A percentile compares a stretch with the other conserved stretches of the same genome.
Conservation (phyloP, 371 early-diverging fungal species). For the Haplosporangium sp. region DNA sequence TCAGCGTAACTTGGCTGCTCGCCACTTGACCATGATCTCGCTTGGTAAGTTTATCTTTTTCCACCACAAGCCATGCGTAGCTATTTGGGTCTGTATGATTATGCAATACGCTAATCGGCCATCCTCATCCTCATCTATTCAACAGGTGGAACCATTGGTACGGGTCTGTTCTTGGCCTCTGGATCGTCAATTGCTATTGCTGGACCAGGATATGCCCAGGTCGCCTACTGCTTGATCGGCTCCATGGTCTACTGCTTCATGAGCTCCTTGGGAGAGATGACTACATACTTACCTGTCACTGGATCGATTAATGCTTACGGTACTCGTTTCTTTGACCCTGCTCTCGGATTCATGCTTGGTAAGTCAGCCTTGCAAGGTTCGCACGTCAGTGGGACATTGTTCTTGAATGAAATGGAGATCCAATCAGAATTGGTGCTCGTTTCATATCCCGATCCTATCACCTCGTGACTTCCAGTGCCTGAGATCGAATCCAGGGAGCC, state of each 20-base stretch:
- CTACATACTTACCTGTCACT: constrained; percentile 81
- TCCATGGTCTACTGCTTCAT: constrained; percentile 85
- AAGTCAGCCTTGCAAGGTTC: constrained; percentile 65
- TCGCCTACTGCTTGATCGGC: constrained; percentile 78
- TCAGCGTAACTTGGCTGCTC: constrained; percentile 71
- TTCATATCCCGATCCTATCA: not conserved
- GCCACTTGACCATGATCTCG: constrained; percentile 84
- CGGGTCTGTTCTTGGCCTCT: constrained; percentile 88
- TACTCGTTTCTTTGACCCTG: constrained; percentile 84
- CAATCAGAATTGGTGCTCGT: not conserved
- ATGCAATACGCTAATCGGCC: not conserved
- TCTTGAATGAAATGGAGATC: not conserved
- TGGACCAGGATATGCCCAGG: constrained; percentile 82
- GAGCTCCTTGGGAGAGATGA: constrained; percentile 88
- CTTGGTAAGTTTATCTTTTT: constrained; percentile 53
- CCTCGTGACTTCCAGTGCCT: not conserved
- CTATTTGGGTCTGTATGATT: not conserved
- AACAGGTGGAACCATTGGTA: constrained; percentile 74
- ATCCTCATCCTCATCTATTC: not conserved
- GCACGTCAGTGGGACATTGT: not conserved
- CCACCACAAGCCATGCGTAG: not conserved
- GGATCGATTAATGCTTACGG: constrained; percentile 88
- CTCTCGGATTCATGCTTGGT: constrained; percentile 83
- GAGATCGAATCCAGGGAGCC: not conserved
- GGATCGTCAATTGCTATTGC: constrained; percentile 78